Evolutionary conservation across 2,329 filamentous ascomycete species (phyloP).

Genomic region (Pyrenophora graminea): DNA sequence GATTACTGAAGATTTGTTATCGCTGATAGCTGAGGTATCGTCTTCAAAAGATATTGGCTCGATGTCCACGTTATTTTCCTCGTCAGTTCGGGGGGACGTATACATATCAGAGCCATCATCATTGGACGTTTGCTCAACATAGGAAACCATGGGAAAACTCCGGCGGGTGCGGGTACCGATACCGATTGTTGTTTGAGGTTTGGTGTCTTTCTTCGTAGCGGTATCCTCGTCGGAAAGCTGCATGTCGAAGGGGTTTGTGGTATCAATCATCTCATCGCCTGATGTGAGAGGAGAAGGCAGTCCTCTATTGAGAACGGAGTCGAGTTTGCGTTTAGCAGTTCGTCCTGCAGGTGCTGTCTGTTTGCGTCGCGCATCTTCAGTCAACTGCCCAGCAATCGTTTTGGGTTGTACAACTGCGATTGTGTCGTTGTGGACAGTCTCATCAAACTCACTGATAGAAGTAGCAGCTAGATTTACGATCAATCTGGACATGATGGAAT

Average conservation of each 20-base stretch:
- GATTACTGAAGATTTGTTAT: not conserved
- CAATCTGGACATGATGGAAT: too few relatives aligned
- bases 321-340: too few relatives aligned
- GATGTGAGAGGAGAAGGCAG: too few relatives aligned
- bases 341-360: too few relatives aligned
- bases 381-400: too few relatives aligned
- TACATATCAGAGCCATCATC: constrained; percentile 11
- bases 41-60: not conserved
- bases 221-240: not conserved
- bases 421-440: not conserved
- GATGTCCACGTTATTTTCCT: constrained; percentile 4
- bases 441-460: not conserved
- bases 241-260: too few relatives aligned
- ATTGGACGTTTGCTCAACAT: constrained; percentile 12
- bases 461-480: too few relatives aligned
- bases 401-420: too few relatives aligned
- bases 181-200: not conserved
- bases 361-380: too few relatives aligned
- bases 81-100: not conserved
- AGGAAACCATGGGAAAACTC: constrained; percentile 15
- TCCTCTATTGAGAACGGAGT: too few relatives aligned
- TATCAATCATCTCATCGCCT: too few relatives aligned
- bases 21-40: not conserved
- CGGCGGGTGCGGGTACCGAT: constrained; percentile 4
- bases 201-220: not conserved